Conservation (phyloP, 768 basidiomycete species). For the Scleroderma bovista region DNA sequence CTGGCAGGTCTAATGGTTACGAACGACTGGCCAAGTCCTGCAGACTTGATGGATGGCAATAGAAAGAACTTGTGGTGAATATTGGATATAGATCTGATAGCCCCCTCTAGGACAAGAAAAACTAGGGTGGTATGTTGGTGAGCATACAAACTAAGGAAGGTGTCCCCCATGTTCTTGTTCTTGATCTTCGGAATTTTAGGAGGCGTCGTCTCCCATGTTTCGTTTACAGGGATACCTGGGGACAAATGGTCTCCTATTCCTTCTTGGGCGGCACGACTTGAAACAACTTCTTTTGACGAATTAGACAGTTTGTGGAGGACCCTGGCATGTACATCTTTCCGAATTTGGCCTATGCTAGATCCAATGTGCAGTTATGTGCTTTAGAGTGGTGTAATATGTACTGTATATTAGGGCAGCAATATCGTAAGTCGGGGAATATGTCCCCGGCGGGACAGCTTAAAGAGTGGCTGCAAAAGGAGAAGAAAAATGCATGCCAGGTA, state of each 20-base stretch:
- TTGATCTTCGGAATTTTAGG: constrained; percentile 4
- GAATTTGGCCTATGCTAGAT: no score
- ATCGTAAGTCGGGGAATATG: no score
- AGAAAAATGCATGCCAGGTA: no score
- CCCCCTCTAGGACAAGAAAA: constrained; percentile 53
- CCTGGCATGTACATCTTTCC: no score
- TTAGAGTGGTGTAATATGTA: no score
- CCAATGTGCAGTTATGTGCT: no score
- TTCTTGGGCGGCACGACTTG: constrained; percentile 63
- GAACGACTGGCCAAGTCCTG: constrained; percentile 56
- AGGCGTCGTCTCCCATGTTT: not conserved
- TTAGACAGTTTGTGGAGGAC: constrained; percentile 53
- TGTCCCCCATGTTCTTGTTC: constrained; percentile 43
- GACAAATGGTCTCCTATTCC: constrained; percentile 63
- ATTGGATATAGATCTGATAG: constrained; percentile 50
- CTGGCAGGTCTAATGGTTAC: constrained; percentile 55
- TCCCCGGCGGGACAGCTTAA: no score
- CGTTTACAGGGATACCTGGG: constrained; percentile 52
- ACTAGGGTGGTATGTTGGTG: constrained; percentile 48
- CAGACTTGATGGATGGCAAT: constrained; percentile 57
- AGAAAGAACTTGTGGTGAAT: constrained; percentile 45
- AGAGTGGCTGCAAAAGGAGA: no score
- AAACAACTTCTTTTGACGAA: constrained; percentile 57
- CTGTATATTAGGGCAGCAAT: no score
- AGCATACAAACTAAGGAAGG: constrained; percentile 53